These are phyloP conservation scores for Neohortaea acidophila DNA, from an alignment of 495 filamentous ascomycete genomes.

Conservation along the genomic window DNA sequence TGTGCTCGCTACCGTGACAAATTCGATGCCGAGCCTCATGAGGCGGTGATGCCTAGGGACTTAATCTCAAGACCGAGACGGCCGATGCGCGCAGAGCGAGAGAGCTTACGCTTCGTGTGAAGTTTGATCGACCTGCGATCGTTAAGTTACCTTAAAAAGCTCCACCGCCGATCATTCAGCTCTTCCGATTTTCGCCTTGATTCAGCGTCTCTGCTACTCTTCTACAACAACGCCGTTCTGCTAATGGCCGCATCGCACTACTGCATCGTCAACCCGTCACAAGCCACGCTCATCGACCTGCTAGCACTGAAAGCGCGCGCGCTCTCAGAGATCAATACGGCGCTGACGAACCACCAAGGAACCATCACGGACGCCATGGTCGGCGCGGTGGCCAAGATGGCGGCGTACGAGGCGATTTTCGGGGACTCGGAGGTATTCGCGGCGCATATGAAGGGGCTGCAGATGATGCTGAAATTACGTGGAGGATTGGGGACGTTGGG, in stretches of 20 bases:
- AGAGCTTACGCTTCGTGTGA: no score
- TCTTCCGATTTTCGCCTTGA: no score
- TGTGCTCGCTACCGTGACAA: no score
- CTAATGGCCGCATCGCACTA: conserved; percentile 1
- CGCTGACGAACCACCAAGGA: conserved; percentile 15
- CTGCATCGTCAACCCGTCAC: neutral
- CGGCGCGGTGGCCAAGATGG: conserved; percentile 36
- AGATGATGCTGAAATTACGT: conserved; percentile 23
- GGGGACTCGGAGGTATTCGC: conserved; percentile 20
- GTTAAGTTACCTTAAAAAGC: no score
- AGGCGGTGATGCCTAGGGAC: no score
- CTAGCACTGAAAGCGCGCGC: conserved; percentile 27
- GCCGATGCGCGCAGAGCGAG: no score
- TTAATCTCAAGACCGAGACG: no score
- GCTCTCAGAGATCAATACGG: conserved; percentile 25
- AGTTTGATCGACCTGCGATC: no score
- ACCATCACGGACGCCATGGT: conserved; percentile 25
- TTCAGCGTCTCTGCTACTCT: no score
- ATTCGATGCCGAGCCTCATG: no score
- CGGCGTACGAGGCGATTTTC: conserved; percentile 35
- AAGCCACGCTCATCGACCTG: conserved; percentile 15
- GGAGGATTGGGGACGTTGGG: conserved; percentile 29
- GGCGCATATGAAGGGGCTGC: conserved; percentile 31
- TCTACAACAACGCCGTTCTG: conserved; percentile 2
- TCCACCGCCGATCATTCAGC: no score